These are phyloP conservation scores for Pseudocercospora cruenta DNA, from an alignment of 2,329 filamentous ascomycete species.

Conservation along the genomic window DNA sequence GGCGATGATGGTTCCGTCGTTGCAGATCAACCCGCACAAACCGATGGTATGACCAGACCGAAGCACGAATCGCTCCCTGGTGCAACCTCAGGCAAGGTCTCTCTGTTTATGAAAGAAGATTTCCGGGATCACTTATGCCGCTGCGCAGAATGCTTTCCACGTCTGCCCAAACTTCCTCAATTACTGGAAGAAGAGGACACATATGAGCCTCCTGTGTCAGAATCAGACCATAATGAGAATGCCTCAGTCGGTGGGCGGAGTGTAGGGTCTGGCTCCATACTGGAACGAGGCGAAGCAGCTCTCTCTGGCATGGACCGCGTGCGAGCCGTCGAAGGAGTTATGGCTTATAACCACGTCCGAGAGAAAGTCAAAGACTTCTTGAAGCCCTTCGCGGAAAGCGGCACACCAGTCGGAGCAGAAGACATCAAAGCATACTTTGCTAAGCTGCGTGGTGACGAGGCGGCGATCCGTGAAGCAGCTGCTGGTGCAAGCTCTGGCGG, in stretches of 20 bases:
- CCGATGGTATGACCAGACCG: slow-evolving; percentile 8
- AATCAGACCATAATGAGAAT: slow-evolving; percentile 56
- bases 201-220: slow-evolving; percentile 87
- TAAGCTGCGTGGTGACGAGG: slow-evolving; percentile 84
- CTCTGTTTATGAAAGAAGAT: slow-evolving; percentile 76
- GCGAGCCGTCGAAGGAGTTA: slow-evolving; percentile 87
- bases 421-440: slow-evolving; percentile 98
- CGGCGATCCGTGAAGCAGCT: slow-evolving; percentile 44
- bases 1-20: slow-evolving; percentile 20
- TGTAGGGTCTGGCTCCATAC: slow-evolving; percentile 76
- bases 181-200: slow-evolving; percentile 92
- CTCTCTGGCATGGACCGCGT: slow-evolving; percentile 91
- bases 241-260: slow-evolving; percentile 48
- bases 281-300: slow-evolving; percentile 90
- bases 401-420: slow-evolving; percentile 84
- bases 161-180: slow-evolving; percentile 71
- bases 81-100: slow-evolving; percentile 65
- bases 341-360: slow-evolving; percentile 96
- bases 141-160: slow-evolving; percentile 77
- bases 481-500: slow-evolving; percentile 31
- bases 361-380: slow-evolving; percentile 96
- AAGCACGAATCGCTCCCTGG: slow-evolving; percentile 55
- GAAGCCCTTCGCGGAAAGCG: slow-evolving; percentile 89
- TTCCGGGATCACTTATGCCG: slow-evolving; percentile 85
- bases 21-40: background rate